Percentiles rank a stretch among this genome's conserved stretches.
Conservation (phyloP, 192 early-diverging fungal genomes). For the Backusella mclennaniae region DNA sequence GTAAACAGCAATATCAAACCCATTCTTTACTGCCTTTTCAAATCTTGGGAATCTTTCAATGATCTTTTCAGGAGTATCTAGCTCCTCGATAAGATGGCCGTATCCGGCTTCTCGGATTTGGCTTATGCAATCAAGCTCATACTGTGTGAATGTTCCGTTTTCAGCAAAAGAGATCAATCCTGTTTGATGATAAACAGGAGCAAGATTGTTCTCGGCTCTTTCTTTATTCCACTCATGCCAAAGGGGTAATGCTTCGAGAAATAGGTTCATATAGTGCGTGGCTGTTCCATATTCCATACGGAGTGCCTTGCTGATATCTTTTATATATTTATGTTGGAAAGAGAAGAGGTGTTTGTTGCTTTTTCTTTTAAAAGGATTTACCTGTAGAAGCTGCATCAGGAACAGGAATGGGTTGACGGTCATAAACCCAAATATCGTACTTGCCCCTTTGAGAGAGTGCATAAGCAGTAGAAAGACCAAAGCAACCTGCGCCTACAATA, state of each 20-base stretch:
- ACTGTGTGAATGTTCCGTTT: constrained; percentile 15
- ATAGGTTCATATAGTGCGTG: constrained; percentile 19
- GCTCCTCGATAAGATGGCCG: constrained; percentile 26
- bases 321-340: not conserved
- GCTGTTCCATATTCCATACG: constrained; percentile 32
- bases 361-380: not conserved
- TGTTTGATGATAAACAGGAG: constrained; percentile 23
- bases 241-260: constrained; percentile 17
- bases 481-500: constrained; percentile 41
- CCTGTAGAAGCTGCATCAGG: constrained; percentile 40
- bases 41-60: constrained; percentile 28
- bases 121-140: constrained; percentile 18
- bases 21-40: constrained; percentile 18
- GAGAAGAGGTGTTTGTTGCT: not conserved
- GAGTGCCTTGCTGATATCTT: constrained; percentile 38
- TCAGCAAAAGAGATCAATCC: constrained; percentile 25
- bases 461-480: constrained; percentile 36
- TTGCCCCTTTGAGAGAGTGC: constrained; percentile 24
- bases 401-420: constrained; percentile 30
- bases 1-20: constrained; percentile 25
- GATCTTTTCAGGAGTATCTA: constrained; percentile 18
- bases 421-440: constrained; percentile 32
- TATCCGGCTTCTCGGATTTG: constrained; percentile 27
- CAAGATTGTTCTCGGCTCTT: not conserved
- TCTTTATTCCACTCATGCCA: constrained; percentile 36